phyloP scores from a whole-genome alignment of 2,329 filamentous ascomycete species.

The Eutypa lata region DNA sequence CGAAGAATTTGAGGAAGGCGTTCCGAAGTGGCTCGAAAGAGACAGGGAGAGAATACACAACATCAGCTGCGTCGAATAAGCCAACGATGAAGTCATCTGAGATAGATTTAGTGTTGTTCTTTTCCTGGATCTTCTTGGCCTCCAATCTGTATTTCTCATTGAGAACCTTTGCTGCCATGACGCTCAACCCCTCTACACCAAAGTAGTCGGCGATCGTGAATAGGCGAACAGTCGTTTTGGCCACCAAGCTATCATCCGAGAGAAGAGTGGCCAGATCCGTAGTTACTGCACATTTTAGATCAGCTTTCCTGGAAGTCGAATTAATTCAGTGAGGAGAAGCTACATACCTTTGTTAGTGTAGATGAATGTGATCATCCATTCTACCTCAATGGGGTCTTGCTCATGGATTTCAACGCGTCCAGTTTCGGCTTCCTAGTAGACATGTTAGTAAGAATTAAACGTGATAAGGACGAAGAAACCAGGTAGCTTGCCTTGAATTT shows the following conservation, averaged over 20 bases:
- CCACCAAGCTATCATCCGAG: not conserved
- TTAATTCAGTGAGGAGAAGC: not conserved
- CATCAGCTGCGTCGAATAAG: not conserved
- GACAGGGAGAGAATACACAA: not conserved
- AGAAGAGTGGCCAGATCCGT: not conserved
- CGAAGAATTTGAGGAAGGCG: not conserved
- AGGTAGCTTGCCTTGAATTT: not conserved
- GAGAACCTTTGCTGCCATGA: not conserved
- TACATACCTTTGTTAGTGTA: slow-evolving; percentile 3
- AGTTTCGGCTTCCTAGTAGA: not conserved
- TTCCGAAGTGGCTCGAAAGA: not conserved
- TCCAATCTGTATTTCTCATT: fast-evolving
- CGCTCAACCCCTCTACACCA: not conserved
- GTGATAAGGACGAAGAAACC: not conserved
- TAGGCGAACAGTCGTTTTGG: not conserved
- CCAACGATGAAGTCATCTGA: not conserved
- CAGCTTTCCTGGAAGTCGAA: not conserved
- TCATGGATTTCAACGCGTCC: not conserved
- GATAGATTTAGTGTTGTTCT: fast-evolving
- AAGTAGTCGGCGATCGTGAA: not conserved
- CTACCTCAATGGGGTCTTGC: slow-evolving; percentile 1
- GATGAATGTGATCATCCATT: slow-evolving; percentile 6
- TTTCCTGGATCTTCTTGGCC: not conserved
- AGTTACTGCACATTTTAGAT: not conserved
- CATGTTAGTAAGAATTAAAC: not conserved